A percentile compares a stretch with the other conserved stretches of the same genome.
Conservation (phyloP, 257 asterid species). For the Solanum chilense region DNA sequence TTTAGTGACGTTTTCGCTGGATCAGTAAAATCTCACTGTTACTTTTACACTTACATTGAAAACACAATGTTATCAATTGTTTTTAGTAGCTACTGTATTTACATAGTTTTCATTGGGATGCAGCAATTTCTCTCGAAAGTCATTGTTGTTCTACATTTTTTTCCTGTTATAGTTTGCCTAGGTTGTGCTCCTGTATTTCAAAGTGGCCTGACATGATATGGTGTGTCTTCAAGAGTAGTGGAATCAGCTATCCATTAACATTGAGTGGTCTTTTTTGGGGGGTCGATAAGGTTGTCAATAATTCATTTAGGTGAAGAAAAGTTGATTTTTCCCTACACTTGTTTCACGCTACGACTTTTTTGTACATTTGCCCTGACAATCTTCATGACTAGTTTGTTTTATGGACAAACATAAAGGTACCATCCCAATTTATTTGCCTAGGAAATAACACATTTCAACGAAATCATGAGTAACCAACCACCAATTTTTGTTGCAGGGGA, state of each 20-base stretch:
- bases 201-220: background rate
- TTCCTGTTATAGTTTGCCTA: background rate
- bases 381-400: background rate
- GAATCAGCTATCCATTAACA: background rate
- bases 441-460: background rate
- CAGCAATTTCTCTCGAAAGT: background rate
- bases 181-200: background rate
- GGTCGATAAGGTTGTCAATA: background rate
- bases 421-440: background rate
- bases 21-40: background rate
- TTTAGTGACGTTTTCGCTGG: background rate
- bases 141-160: background rate
- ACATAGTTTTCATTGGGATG: background rate
- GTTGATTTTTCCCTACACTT: background rate
- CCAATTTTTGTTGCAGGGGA: background rate
- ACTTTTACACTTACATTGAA: background rate
- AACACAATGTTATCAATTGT: background rate
- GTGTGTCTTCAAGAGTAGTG: background rate
- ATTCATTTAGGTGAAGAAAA: background rate
- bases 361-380: background rate
- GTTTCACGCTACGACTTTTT: background rate
- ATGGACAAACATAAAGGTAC: background rate
- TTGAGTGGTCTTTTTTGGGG: background rate
- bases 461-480: background rate
- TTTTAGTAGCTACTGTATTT: background rate